Evolutionary conservation across 2,329 filamentous ascomycete genomes (phyloP).

Genomic region (Dendrostoma leiphaemia): DNA sequence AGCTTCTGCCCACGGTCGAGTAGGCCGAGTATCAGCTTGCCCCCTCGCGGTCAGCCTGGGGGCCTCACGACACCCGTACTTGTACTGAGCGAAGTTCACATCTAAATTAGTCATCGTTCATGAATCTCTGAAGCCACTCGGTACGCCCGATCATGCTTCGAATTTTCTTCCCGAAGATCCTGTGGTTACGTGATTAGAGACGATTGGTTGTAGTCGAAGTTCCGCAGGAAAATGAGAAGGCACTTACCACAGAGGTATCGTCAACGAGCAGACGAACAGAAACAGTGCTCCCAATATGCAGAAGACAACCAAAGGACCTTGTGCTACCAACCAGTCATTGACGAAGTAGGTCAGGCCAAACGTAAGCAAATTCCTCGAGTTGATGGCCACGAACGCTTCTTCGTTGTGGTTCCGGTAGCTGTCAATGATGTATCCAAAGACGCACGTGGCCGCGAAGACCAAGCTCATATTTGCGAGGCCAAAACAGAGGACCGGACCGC

Average conservation of each 20-base stretch:
- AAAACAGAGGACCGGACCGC: slow-evolving; percentile 44
- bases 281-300: slow-evolving; percentile 39
- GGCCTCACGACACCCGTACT: slow-evolving; percentile 23
- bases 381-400: slow-evolving; percentile 51
- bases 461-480: slow-evolving; percentile 48
- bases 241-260: slow-evolving; percentile 42
- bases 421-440: slow-evolving; percentile 51
- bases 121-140: slow-evolving; percentile 29
- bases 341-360: slow-evolving; percentile 45
- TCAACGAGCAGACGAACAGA: slow-evolving; percentile 41
- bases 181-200: slow-evolving; percentile 12
- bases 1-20: too few species aligned
- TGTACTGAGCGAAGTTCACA: neutral
- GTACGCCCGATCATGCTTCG: slow-evolving; percentile 42
- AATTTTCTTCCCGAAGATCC: slow-evolving; percentile 46
- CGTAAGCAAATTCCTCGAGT: slow-evolving; percentile 45
- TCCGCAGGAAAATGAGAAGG: too few species aligned
- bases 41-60: slow-evolving; percentile 17
- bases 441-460: slow-evolving; percentile 44
- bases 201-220: too few species aligned
- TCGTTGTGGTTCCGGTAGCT: slow-evolving; percentile 43
- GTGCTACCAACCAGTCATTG: slow-evolving; percentile 36
- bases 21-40: neutral
- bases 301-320: slow-evolving; percentile 35
- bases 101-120: slow-evolving; percentile 23